These are phyloP conservation scores for Candida methanosorbosa DNA, from an alignment of 805 yeast genomes.

Conservation along the genomic window DNA sequence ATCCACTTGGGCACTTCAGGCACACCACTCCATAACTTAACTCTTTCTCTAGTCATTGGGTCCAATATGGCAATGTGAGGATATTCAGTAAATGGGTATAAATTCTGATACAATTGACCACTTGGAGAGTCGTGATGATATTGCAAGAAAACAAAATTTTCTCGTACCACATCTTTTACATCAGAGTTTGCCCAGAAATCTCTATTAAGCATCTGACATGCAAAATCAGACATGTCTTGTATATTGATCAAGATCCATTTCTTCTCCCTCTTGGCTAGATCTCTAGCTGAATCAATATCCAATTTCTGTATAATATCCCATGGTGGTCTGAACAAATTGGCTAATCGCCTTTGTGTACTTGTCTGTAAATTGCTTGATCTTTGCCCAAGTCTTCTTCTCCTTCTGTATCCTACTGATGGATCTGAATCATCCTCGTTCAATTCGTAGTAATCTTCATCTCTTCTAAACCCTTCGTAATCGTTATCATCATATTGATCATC, in stretches of 20 bases:
- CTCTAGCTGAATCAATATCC: constrained; percentile 67
- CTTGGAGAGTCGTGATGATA: constrained; percentile 70
- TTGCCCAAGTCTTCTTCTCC: constrained; percentile 22
- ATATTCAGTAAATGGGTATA: constrained; percentile 58
- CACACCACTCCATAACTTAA: constrained; percentile 65
- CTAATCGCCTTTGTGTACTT: constrained; percentile 58
- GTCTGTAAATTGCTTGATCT: constrained; percentile 15
- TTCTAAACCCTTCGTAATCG: constrained; percentile 21
- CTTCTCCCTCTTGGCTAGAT: constrained; percentile 48
- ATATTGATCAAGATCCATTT: constrained; percentile 86
- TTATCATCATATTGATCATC: constrained; percentile 31
- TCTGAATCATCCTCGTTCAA: constrained; percentile 11
- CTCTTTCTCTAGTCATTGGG: constrained; percentile 92
- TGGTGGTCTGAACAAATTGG: constrained; percentile 85
- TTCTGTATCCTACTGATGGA: constrained; percentile 25
- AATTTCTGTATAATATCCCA: constrained; percentile 72
- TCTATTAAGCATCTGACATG: constrained; percentile 83
- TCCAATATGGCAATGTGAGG: constrained; percentile 93
- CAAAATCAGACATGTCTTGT: constrained; percentile 78
- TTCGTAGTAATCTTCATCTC: constrained; percentile 28
- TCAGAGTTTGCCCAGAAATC: constrained; percentile 80
- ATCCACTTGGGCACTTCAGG: constrained; percentile 57
- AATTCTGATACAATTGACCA: constrained; percentile 63
- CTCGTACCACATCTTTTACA: constrained; percentile 55
- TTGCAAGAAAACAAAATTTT: constrained; percentile 76